Base-by-base conservation (phyloP, 2,329 filamentous ascomycete species). In the Aspergillus tanneri region DNA sequence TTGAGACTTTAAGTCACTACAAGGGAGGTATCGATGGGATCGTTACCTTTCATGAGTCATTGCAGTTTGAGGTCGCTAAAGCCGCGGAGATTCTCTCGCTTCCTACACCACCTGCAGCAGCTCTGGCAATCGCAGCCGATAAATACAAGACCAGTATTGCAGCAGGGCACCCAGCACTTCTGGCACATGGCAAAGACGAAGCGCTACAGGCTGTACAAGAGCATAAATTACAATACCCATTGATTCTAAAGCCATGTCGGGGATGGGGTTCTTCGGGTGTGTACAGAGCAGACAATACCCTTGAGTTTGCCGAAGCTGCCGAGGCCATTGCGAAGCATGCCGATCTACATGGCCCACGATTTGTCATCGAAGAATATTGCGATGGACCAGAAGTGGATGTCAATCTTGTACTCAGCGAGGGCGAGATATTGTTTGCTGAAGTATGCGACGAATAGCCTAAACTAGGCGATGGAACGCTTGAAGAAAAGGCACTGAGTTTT, bases 341-440 rank as follows among this genome's bases (percentile, higher is more conserved):
- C 1, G 24, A 38, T 2, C 30, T 40, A 0, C 47, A 53, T 5
- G 40, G 40, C 3, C 23, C 23, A 4, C 28, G 38, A 0, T 37
- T 46, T 22, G 40, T 51, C 5, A 32, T 54, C 1, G 57, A 57
- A 10, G 21, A 43, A 2, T 58, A 56, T 39, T 40, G 41, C 21
- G 46, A 53, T 18, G 52, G 57, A 7, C 46, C 53, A 0, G 55
- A 59, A 39, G 42, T 58, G 1, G 47, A 57, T n/a, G 38, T 37
- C 19, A 57, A 58, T 21, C 43, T 60, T 18, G 50, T 57, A 3
- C 37, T 57, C 3, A 30, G 25, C 5, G 45, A 60, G 9, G 49
- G 49, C 2, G 49, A 58, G 21, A 10, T 50, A 0, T 27, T 58
- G 5, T 54, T 54, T n/a, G 45, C 34, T 23, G 55, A 58, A 21